Evolutionary conservation across 1,139 yeast species (phyloP).

Genomic region (Sugiyamaella pinicola): DNA sequence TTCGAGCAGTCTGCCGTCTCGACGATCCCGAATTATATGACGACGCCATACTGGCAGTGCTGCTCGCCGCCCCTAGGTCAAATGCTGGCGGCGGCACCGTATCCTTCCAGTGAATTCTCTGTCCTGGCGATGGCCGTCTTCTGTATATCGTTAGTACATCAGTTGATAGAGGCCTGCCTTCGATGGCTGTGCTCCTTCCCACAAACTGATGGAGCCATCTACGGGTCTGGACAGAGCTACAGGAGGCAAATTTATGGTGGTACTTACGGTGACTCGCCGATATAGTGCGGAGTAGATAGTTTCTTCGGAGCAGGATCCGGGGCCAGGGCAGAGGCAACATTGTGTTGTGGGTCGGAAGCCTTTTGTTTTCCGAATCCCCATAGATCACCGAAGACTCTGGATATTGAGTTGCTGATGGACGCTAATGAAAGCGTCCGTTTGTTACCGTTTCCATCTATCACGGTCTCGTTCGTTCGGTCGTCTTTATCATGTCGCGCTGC

Average conservation of each 20-base stretch:
- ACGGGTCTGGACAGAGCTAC: background rate
- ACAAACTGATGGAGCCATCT: background rate
- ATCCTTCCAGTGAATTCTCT: constrained; percentile 15
- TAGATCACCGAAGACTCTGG: constrained; percentile 10
- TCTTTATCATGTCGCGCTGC: background rate
- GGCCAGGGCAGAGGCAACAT: too few relatives aligned
- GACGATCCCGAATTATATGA: background rate
- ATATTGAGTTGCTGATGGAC: constrained; percentile 6
- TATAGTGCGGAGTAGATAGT: constrained; percentile 18
- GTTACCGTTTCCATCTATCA: constrained; percentile 7
- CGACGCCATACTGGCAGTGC: constrained; percentile 6
- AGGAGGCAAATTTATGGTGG: background rate
- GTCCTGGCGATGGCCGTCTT: background rate
- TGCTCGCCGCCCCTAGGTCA: constrained; percentile 10
- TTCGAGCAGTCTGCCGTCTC: constrained; percentile 1
- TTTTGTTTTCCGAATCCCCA: constrained; percentile 12
- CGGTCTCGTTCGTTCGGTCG: background rate
- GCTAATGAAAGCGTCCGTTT: constrained; percentile 10
- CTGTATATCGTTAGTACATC: background rate
- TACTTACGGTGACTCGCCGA: constrained; percentile 23
- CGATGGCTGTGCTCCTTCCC: background rate
- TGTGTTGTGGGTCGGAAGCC: background rate
- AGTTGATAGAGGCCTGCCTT: background rate
- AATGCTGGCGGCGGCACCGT: constrained; percentile 14
- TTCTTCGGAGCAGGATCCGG: background rate